phyloP scores from a whole-genome alignment of 352 stramenopile genomes.

The Globisporangium nodosum region DNA sequence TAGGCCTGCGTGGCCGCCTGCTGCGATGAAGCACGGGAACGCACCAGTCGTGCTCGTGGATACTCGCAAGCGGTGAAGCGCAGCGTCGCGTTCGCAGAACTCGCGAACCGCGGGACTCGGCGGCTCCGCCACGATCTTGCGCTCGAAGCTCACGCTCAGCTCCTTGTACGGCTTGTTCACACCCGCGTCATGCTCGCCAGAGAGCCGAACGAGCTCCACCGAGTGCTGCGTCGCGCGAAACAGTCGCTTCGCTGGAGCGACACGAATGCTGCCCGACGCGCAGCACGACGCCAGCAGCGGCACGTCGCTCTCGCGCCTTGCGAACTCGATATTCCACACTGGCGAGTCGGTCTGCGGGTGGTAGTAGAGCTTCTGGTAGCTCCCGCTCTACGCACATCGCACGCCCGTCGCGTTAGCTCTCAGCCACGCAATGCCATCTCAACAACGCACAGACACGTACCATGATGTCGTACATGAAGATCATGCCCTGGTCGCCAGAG shows the following conservation, averaged over 20 bases:
- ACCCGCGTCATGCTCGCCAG: slow-evolving; percentile 41
- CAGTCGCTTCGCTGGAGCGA: slow-evolving; percentile 57
- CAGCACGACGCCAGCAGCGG: slow-evolving; percentile 64
- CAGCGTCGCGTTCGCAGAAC: slow-evolving; percentile 74
- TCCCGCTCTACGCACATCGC: slow-evolving; percentile 40
- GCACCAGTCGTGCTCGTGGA: slow-evolving; percentile 34
- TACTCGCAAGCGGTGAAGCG: slow-evolving; percentile 60
- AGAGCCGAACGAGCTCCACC: slow-evolving; percentile 63
- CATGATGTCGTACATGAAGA: slow-evolving; percentile 77
- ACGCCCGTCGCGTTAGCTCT: background rate
- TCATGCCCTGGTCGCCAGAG: slow-evolving; percentile 72
- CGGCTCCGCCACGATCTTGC: slow-evolving; percentile 37
- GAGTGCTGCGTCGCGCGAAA: slow-evolving; percentile 59
- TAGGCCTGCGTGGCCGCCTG: slow-evolving; percentile 62
- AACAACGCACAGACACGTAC: slow-evolving; percentile 24
- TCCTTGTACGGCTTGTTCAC: slow-evolving; percentile 56
- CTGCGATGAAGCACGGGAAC: slow-evolving; percentile 59
- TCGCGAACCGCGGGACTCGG: slow-evolving; percentile 38
- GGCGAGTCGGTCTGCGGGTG: slow-evolving; percentile 82
- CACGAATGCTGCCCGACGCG: slow-evolving; percentile 57
- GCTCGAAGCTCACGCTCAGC: slow-evolving; percentile 44
- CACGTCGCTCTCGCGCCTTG: slow-evolving; percentile 23
- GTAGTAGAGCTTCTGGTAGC: slow-evolving; percentile 75
- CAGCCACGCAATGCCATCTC: background rate
- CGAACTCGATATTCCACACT: slow-evolving; percentile 77